Conservation (phyloP, 2,329 filamentous ascomycete species). For the Pyrenochaeta sp. region DNA sequence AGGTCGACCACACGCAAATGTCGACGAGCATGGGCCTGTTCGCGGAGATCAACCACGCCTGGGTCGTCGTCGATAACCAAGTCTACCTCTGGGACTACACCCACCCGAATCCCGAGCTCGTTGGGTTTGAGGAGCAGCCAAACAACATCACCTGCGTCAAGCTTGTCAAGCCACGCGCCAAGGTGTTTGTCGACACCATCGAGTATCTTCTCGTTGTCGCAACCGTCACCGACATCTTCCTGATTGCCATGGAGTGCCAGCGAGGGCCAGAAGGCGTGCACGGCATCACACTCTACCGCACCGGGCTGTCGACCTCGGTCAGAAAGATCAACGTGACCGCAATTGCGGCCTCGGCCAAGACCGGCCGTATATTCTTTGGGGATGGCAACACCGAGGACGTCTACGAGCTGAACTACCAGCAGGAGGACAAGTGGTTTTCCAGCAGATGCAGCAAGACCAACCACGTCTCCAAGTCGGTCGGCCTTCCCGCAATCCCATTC, state of each 20-base stretch:
- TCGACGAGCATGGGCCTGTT: slow-evolving; percentile 96
- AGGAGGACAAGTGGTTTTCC: slow-evolving; percentile 96
- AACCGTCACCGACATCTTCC: slow-evolving; percentile 81
- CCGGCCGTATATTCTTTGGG: slow-evolving; percentile 92
- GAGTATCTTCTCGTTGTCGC: slow-evolving; percentile 89
- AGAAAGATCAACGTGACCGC: slow-evolving; percentile 78
- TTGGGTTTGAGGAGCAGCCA: slow-evolving; percentile 88
- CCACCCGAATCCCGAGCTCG: slow-evolving; percentile 85
- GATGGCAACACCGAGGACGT: slow-evolving; percentile 83
- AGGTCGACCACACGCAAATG: slow-evolving; percentile 86
- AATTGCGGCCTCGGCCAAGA: slow-evolving; percentile 78
- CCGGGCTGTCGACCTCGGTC: slow-evolving; percentile 80
- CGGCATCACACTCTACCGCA: slow-evolving; percentile 82
- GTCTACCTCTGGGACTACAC: slow-evolving; percentile 99
- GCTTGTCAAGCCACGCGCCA: slow-evolving; percentile 80
- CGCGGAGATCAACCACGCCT: slow-evolving; percentile 92
- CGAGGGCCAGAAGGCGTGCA: slow-evolving; percentile 72
- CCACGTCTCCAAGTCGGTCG: slow-evolving; percentile 76
- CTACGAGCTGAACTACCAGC: slow-evolving; percentile 93
- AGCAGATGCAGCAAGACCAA: slow-evolving; percentile 87
- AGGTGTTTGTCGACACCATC: slow-evolving; percentile 87
- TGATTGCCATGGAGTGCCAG: slow-evolving; percentile 80
- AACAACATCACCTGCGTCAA: slow-evolving; percentile 92
- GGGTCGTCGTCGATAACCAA: slow-evolving; percentile 94
- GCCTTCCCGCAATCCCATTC: slow-evolving; percentile 59